Conservation (phyloP, 768 basidiomycete genomes). For the Termitomyces sp. region DNA sequence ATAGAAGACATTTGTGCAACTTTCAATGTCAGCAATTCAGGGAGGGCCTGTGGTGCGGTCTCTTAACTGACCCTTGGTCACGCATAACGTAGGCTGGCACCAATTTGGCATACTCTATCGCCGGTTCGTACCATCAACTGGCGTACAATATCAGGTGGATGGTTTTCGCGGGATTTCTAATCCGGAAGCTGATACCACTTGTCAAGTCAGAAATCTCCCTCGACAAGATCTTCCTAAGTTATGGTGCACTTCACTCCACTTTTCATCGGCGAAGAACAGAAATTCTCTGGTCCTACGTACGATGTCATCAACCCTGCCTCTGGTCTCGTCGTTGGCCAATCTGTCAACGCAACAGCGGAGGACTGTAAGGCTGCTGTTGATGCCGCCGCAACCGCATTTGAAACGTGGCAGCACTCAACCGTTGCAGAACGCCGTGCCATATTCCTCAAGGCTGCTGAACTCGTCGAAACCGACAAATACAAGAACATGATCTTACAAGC, state of each 20-base stretch:
- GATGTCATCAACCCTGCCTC: conserved; percentile 9
- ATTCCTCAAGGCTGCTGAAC: conserved; percentile 43
- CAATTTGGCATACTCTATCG: too few species aligned
- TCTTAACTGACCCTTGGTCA: too few species aligned
- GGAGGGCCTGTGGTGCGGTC: too few species aligned
- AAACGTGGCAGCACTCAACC: conserved; percentile 38
- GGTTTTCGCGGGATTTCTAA: too few species aligned
- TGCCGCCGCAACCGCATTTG: conserved; percentile 41
- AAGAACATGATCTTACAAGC: conserved; percentile 27
- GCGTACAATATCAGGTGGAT: too few species aligned
- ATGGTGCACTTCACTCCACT: background rate
- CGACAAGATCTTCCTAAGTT: background rate
- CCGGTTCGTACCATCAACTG: too few species aligned
- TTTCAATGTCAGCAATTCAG: too few species aligned
- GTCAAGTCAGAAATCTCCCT: too few species aligned
- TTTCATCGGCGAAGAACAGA: background rate
- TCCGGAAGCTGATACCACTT: too few species aligned
- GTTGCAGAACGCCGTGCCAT: conserved; percentile 36
- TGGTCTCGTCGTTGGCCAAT: conserved; percentile 35
- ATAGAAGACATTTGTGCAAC: too few species aligned
- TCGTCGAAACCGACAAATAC: conserved; percentile 38
- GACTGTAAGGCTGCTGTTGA: conserved; percentile 42
- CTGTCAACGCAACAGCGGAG: conserved; percentile 39
- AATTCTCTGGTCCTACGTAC: background rate
- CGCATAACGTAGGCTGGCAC: too few species aligned